phyloP scores from a whole-genome alignment of 2,329 filamentous ascomycete genomes.

The Metarhizium sp. region DNA sequence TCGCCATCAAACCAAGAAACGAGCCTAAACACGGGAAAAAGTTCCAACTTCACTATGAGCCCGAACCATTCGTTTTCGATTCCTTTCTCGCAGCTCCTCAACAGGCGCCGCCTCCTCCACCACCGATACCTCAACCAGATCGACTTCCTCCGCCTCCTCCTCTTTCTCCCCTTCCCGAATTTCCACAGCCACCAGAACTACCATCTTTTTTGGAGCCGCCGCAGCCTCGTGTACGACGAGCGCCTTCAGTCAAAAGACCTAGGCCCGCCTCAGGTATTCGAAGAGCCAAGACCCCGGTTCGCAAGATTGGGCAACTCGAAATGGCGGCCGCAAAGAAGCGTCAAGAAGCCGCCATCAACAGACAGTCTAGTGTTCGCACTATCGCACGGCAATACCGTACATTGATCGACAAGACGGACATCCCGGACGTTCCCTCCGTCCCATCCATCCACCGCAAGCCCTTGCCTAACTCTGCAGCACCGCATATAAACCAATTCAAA shows the following conservation, averaged over 20 bases:
- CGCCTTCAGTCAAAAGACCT: conserved; percentile 3
- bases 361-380: conserved; percentile 33
- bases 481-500: neutral
- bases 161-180: neutral
- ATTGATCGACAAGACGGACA: conserved; percentile 28
- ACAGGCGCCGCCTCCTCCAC: neutral
- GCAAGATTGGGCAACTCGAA: conserved; percentile 40
- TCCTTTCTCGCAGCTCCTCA: neutral
- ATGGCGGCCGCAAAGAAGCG: conserved; percentile 14
- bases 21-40: neutral
- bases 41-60: neutral
- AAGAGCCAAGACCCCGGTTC: conserved; percentile 41
- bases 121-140: neutral
- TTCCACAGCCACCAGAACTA: neutral
- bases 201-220: conserved; percentile 2
- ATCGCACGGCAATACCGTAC: conserved; percentile 43
- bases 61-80: neutral
- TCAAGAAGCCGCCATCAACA: conserved; percentile 15
- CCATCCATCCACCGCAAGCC: conserved; percentile 15
- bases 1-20: neutral
- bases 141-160: neutral
- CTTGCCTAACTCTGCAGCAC: neutral
- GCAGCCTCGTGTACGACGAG: conserved; percentile 1
- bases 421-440: conserved; percentile 20
- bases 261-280: neutral